phyloP scores from a whole-genome alignment of 2,329 filamentous ascomycete species.

The Pseudogymnoascus verrucosus region DNA sequence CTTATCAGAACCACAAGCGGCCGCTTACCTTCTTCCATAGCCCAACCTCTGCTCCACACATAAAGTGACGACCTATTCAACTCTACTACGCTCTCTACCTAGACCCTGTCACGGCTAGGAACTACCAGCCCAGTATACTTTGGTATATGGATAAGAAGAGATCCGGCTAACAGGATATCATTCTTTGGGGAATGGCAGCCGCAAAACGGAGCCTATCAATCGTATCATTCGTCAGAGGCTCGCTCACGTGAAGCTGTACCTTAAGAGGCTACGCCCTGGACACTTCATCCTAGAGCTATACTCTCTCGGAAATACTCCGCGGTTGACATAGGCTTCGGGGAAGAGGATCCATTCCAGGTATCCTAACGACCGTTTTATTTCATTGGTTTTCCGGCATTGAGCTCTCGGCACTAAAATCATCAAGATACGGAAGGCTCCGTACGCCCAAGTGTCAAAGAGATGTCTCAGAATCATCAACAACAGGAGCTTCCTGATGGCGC shows the following conservation, averaged over 20 bases:
- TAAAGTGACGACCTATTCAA: not conserved
- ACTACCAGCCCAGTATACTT: not conserved
- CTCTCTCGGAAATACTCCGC: not conserved
- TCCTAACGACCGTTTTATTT: not conserved
- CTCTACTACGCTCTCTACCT: not conserved
- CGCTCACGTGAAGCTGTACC: not conserved
- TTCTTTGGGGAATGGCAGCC: constrained; percentile 1
- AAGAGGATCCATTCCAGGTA: not conserved
- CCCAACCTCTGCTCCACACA: not conserved
- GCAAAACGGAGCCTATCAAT: not conserved
- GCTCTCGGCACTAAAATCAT: not conserved
- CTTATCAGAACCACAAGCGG: constrained; percentile 5
- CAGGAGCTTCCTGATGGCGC: constrained; percentile 13
- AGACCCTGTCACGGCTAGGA: not conserved
- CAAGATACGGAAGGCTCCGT: not conserved
- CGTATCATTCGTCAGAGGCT: not conserved
- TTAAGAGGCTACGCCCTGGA: not conserved
- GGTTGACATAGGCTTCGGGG: not conserved
- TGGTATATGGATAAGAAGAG: not conserved
- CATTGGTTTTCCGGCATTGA: not conserved
- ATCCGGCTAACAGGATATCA: not conserved
- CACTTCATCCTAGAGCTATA: not conserved
- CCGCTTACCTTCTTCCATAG: not conserved
- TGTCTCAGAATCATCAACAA: not conserved
- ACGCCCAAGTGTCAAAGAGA: not conserved